phyloP scores from a whole-genome alignment of 192 early-diverging fungal genomes.

The Spinellus fusiger region DNA sequence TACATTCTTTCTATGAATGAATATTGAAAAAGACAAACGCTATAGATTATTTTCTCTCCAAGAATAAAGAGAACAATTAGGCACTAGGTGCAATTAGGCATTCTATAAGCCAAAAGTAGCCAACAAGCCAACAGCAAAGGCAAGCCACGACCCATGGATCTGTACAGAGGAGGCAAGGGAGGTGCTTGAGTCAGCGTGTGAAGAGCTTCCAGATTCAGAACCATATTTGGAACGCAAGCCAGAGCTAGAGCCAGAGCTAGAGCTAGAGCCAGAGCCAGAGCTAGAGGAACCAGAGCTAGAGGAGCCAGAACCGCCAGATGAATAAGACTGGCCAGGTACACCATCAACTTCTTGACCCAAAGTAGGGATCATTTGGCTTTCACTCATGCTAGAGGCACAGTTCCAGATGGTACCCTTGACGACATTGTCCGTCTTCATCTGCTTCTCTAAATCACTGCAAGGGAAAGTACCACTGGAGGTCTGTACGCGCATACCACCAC shows the following conservation, averaged over 20 bases:
- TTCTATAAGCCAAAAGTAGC: background rate
- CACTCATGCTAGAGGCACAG: slow-evolving; percentile 8
- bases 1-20: too few species aligned
- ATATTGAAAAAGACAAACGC: too few species aligned
- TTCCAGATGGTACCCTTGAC: slow-evolving; percentile 21
- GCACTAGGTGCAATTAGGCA: too few species aligned
- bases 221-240: background rate
- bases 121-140: background rate
- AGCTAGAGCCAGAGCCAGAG: background rate
- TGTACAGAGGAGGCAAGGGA: background rate
- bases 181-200: background rate
- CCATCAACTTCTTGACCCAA: slow-evolving; percentile 6
- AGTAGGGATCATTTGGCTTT: slow-evolving; percentile 11
- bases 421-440: slow-evolving; percentile 8
- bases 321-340: background rate
- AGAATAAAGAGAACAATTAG: too few species aligned
- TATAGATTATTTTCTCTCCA: too few species aligned
- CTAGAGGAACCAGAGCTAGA: background rate
- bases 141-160: background rate
- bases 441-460: slow-evolving; percentile 30
- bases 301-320: background rate
- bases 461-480: slow-evolving; percentile 50
- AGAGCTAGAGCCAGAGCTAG: background rate
- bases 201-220: background rate
- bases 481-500: slow-evolving; percentile 56